Evolutionary conservation across 179 eudicot genomes (phyloP).

Genomic region (Sideroxylon spinosum): DNA sequence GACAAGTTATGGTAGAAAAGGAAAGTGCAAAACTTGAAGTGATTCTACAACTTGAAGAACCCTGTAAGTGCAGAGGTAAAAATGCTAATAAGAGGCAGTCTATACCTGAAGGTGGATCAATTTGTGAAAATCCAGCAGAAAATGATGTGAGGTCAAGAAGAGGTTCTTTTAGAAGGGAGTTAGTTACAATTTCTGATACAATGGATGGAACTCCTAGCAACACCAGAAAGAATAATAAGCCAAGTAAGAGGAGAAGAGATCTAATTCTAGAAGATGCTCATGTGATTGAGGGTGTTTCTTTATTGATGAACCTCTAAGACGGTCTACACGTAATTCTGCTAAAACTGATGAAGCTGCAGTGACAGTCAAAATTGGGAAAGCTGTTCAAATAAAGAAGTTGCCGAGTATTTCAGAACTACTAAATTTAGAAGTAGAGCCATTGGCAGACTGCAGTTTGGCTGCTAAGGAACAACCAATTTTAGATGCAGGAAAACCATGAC

Average conservation of each 20-base stretch:
- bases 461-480: background rate
- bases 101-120: background rate
- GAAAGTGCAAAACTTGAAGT: slow-evolving; percentile 7
- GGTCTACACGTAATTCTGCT: slow-evolving; percentile 10
- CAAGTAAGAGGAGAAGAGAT: slow-evolving; percentile 8
- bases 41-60: slow-evolving; percentile 18
- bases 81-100: background rate
- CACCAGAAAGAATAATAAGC: background rate
- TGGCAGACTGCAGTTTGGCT: background rate
- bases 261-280: slow-evolving; percentile 5
- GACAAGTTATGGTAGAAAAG: slow-evolving; percentile 3
- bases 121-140: background rate
- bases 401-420: slow-evolving; percentile 2
- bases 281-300: background rate
- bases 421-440: slow-evolving; percentile 1
- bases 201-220: background rate
- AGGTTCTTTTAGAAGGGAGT: background rate
- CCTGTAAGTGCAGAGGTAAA: background rate
- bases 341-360: background rate
- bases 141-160: slow-evolving; percentile 8
- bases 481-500: background rate
- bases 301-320: slow-evolving; percentile 16
- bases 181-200: background rate
- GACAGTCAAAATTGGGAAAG: background rate
- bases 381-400: background rate